Evolutionary conservation across 2,329 filamentous ascomycete species (phyloP), one percentile per base, ranked within the genome.

Genomic region (Fusarium marasasianum): DNA sequence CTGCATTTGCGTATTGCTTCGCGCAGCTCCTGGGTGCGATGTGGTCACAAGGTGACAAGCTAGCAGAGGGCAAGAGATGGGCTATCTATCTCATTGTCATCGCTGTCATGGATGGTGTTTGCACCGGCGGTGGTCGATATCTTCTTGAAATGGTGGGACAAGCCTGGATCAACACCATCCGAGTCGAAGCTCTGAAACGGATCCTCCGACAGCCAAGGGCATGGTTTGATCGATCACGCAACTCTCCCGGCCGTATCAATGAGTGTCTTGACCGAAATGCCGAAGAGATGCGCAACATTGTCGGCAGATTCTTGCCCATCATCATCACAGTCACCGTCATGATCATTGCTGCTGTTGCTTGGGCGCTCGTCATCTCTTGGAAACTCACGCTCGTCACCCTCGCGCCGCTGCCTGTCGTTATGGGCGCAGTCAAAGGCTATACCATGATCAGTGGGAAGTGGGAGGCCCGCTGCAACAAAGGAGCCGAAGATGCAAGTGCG

Each of bases 251-350:
- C 2, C 86, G 87, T 5, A 86, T 98, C 47, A 90, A 87, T 2
- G 91, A 94, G 69, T 92, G 89, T 50, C 87, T 98, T 1, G 94
- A 97, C 77, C 89, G 92, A 22, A 93, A 94, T 76, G 93, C 92
- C 0, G 95, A 98, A 80, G 94, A 98, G 79, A 95, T 96, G 89
- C 89, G 93, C 14, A 95, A 94, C 75, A 84, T 98, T 1, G 87
- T 97, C 0, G 93, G 93, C 5, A 89, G 93, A 4, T 97, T 98
- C 78, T 87, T 92, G 2, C 92, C 93, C 3, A 90, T 93, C 60
- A 81, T 92, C 2, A 86, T 95, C 20, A 89, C 92, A 15, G 91
- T 93, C 8, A 79, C 86, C 1, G 82, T 90, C 58, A 95, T 97
- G 87, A 86, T 93, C 24, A 64, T 83, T 1, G 88, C 92, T n/a